Evolutionary conservation across 1,139 yeast genomes (phyloP).

Genomic region (Kurtzmaniella quercitrusa): DNA sequence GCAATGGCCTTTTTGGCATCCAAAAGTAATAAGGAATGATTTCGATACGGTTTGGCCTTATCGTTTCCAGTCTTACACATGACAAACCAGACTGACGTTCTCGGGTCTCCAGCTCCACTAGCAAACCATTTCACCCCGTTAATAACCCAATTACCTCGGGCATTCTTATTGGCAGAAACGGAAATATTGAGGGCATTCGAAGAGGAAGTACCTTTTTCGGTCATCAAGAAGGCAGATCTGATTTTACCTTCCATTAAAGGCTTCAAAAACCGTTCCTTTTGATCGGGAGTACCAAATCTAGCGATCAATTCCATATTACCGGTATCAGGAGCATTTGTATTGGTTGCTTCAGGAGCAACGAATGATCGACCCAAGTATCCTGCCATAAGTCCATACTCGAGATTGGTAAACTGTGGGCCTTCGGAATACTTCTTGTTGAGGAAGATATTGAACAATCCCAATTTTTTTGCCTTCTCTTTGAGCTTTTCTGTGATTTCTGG

Average conservation of each 20-base stretch:
- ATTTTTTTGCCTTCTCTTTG: slow-evolving; percentile 50
- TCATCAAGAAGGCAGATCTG: slow-evolving; percentile 68
- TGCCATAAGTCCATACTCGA: slow-evolving; percentile 71
- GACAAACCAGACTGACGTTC: slow-evolving; percentile 58
- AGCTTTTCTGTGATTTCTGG: slow-evolving; percentile 53
- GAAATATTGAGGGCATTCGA: slow-evolving; percentile 67
- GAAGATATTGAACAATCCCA: slow-evolving; percentile 66
- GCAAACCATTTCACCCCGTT: slow-evolving; percentile 77
- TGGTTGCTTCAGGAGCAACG: slow-evolving; percentile 61
- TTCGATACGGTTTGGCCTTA: slow-evolving; percentile 34
- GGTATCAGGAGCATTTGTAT: slow-evolving; percentile 69
- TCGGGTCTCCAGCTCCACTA: slow-evolving; percentile 72
- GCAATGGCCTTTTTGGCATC: slow-evolving; percentile 51
- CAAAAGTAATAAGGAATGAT: slow-evolving; percentile 58
- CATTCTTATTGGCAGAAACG: slow-evolving; percentile 41
- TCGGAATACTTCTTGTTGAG: slow-evolving; percentile 53
- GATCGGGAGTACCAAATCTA: slow-evolving; percentile 50
- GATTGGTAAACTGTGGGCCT: slow-evolving; percentile 61
- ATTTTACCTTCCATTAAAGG: slow-evolving; percentile 59
- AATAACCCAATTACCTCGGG: slow-evolving; percentile 47
- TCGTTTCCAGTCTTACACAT: slow-evolving; percentile 57
- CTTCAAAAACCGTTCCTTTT: slow-evolving; percentile 49
- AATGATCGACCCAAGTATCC: slow-evolving; percentile 58
- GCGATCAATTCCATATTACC: slow-evolving; percentile 72
- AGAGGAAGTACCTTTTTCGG: slow-evolving; percentile 62